These are phyloP conservation scores for Termitomyces heimii DNA, from an alignment of 768 basidiomycete genomes.

Conservation along the genomic window DNA sequence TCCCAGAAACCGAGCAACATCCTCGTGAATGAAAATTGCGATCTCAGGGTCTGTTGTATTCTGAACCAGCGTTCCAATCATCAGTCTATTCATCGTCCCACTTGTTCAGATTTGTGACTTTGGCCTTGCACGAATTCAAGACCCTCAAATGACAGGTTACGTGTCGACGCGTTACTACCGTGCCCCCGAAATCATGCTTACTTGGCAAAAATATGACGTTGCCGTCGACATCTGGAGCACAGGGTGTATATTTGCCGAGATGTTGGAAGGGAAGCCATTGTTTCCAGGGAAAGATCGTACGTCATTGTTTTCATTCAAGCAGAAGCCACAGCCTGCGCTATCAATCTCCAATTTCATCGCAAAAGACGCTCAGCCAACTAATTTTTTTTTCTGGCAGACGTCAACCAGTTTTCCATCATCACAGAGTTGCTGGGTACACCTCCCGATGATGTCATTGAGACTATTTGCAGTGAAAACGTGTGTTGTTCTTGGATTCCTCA, in stretches of 20 bases:
- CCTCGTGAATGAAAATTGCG: slow-evolving; percentile 99
- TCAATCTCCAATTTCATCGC: no score
- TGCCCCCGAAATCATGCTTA: slow-evolving; percentile 99
- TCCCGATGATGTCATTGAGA: slow-evolving; percentile 98
- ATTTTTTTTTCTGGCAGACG: slow-evolving; percentile 50
- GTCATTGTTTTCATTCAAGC: slow-evolving; percentile 29
- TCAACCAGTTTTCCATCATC: slow-evolving; percentile 99
- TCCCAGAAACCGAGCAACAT: slow-evolving; percentile 96
- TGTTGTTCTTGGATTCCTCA: slow-evolving; percentile 23
- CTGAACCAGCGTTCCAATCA: neutral
- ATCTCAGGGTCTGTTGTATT: slow-evolving; percentile 71
- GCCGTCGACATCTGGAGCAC: slow-evolving; percentile 99
- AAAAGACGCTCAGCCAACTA: neutral
- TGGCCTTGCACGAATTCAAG: slow-evolving; percentile 96
- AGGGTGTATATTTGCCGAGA: slow-evolving; percentile 99
- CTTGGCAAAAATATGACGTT: slow-evolving; percentile 99
- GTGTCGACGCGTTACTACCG: slow-evolving; percentile 99
- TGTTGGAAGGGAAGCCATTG: slow-evolving; percentile 97
- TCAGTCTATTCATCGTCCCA: neutral
- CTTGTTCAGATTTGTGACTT: slow-evolving; percentile 88
- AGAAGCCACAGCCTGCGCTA: no score
- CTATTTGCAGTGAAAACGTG: slow-evolving; percentile 97
- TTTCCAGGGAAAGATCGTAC: slow-evolving; percentile 99
- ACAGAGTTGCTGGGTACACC: slow-evolving; percentile 98
- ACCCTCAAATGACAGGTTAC: slow-evolving; percentile 99